These are phyloP conservation scores for Nakaseomyces delphensis DNA, from an alignment of 1,139 yeast genomes.

Conservation along the genomic window DNA sequence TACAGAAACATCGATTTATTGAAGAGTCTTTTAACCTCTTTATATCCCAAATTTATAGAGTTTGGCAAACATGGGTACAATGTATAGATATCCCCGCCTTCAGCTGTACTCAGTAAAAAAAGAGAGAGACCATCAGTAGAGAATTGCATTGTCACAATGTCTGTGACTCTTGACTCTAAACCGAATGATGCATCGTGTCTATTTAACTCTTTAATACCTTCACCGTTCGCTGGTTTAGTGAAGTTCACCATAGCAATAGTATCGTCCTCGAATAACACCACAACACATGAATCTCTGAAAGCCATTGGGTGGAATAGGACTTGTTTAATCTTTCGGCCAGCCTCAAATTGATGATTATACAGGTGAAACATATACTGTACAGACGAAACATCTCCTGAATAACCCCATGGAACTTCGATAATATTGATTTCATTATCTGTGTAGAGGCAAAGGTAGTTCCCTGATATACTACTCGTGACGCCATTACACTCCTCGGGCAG, in stretches of 20 bases:
- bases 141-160: constrained; percentile 36
- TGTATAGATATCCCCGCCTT: constrained; percentile 48
- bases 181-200: constrained; percentile 18
- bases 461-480: constrained; percentile 33
- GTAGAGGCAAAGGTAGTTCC: constrained; percentile 37
- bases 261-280: constrained; percentile 35
- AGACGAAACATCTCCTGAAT: constrained; percentile 11
- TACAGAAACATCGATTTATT: constrained; percentile 36
- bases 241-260: constrained; percentile 33
- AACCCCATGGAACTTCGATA: constrained; percentile 28
- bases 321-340: constrained; percentile 20
- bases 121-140: constrained; percentile 42
- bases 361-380: constrained; percentile 19
- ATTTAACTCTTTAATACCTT: constrained; percentile 24
- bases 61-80: constrained; percentile 50
- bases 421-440: constrained; percentile 32
- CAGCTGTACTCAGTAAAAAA: constrained; percentile 36
- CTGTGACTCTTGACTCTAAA: constrained; percentile 25
- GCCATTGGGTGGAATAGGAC: constrained; percentile 41
- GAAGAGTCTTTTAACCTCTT: constrained; percentile 34
- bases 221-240: constrained; percentile 15
- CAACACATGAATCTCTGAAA: constrained; percentile 35
- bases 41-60: constrained; percentile 31
- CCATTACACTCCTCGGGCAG: constrained; percentile 30
- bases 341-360: constrained; percentile 10